Conservation (phyloP, 208 protist genomes). For the Leishmania amazonensis region DNA sequence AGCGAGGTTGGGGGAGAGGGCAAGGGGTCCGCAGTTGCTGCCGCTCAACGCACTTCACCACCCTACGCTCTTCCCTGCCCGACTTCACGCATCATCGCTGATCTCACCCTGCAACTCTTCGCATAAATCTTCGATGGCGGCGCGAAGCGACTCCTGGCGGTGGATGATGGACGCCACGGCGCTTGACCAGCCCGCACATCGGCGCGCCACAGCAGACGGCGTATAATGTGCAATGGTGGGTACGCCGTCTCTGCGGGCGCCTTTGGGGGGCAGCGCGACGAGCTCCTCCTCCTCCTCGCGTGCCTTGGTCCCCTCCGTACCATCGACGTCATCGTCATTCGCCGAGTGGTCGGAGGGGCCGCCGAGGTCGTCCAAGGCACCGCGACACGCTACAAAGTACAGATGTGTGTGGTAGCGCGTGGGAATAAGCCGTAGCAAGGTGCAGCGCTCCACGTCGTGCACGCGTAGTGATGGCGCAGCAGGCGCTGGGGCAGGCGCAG, state of each 20-base stretch:
- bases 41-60: neutral
- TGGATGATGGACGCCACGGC: slow-evolving; percentile 15
- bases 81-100: slow-evolving; percentile 32
- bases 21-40: neutral
- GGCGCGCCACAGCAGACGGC: slow-evolving; percentile 20
- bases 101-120: slow-evolving; percentile 60
- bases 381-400: slow-evolving; percentile 54
- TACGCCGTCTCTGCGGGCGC: neutral
- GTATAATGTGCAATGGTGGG: slow-evolving; percentile 24
- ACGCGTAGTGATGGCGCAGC: slow-evolving; percentile 27
- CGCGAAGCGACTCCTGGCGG: slow-evolving; percentile 27
- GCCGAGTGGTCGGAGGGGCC: neutral
- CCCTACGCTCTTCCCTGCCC: neutral
- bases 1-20: neutral
- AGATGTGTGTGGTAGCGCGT: slow-evolving; percentile 16
- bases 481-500: neutral
- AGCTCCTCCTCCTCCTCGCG: slow-evolving; percentile 9
- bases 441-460: slow-evolving; percentile 54
- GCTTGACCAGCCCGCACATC: slow-evolving; percentile 38
- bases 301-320: neutral
- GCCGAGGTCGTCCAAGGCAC: slow-evolving; percentile 29
- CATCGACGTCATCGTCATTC: neutral
- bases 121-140: slow-evolving; percentile 35
- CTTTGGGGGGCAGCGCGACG: slow-evolving; percentile 17
- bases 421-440: slow-evolving; percentile 34